phyloP scores from a whole-genome alignment of 139 green algal genomes.

The Limnomonas spitsbergensis region DNA sequence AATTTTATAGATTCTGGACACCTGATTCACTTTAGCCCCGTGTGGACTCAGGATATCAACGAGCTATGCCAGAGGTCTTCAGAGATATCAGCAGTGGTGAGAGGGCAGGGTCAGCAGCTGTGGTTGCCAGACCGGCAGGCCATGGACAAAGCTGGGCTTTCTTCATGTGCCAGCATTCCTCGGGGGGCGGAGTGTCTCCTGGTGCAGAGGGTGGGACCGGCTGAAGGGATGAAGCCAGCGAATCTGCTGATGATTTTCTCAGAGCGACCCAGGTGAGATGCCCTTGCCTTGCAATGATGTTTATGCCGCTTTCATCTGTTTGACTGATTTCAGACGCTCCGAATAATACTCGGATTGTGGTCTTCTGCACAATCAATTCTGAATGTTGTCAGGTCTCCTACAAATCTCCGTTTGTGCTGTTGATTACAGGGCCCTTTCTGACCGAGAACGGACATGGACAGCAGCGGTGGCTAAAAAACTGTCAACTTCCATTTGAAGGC shows the following conservation, averaged over 20 bases:
- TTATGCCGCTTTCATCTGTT: background rate
- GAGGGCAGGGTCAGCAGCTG: slow-evolving; percentile 2
- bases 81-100: background rate
- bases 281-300: background rate
- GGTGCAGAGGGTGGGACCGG: slow-evolving; percentile 21
- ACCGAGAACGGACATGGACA: slow-evolving; percentile 60
- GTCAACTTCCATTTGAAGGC: background rate
- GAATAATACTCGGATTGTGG: background rate
- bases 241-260: slow-evolving; percentile 53
- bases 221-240: slow-evolving; percentile 8
- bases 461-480: slow-evolving; percentile 60
- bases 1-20: background rate
- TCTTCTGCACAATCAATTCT: no score
- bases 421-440: slow-evolving; percentile 45
- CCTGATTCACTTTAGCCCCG: background rate
- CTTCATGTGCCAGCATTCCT: slow-evolving; percentile 23
- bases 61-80: background rate
- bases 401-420: no score
- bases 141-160: slow-evolving; percentile 22
- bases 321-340: background rate
- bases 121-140: slow-evolving; percentile 40
- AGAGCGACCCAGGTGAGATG: slow-evolving; percentile 44
- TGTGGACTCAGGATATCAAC: background rate
- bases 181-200: slow-evolving; percentile 33
- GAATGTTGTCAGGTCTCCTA: no score